Percentiles rank a stretch among this genome's conserved stretches.
Conservation (phyloP, 352 stramenopile genomes). For the Phytophthora tubulina region DNA sequence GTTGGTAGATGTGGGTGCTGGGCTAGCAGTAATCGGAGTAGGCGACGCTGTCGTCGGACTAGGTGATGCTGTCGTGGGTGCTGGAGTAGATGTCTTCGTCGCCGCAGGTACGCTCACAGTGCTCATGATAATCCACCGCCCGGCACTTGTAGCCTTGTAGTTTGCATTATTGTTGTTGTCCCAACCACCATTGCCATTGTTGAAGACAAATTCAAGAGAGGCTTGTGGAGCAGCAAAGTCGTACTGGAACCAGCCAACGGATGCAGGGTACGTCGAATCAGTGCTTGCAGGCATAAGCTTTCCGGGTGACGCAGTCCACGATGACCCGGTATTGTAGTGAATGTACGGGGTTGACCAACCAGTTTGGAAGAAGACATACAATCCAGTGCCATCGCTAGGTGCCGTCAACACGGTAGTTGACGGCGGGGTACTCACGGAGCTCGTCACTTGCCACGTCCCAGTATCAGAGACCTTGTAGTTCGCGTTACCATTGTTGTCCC, state of each 20-base stretch:
- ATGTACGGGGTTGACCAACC: conserved; percentile 46
- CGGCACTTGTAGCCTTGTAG: conserved; percentile 50
- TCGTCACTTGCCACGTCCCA: conserved; percentile 41
- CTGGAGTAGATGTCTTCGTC: conserved; percentile 14
- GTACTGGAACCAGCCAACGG: conserved; percentile 50
- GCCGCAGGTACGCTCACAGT: conserved; percentile 36
- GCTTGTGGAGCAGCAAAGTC: conserved; percentile 32
- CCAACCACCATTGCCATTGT: conserved; percentile 53
- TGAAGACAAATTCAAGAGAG: conserved; percentile 56
- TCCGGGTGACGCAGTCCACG: conserved; percentile 48
- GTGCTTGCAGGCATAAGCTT: conserved; percentile 40
- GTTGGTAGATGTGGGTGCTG: conserved; percentile 26
- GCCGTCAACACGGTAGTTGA: conserved; percentile 34
- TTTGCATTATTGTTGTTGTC: conserved; percentile 56
- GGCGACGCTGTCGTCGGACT: conserved; percentile 19
- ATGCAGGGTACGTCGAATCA: conserved; percentile 26
- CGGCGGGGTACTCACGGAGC: conserved; percentile 25
- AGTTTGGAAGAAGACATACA: conserved; percentile 53
- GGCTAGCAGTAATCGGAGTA: conserved; percentile 12
- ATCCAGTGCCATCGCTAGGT: conserved; percentile 42
- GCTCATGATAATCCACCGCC: conserved; percentile 50
- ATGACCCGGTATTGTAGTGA: conserved; percentile 41
- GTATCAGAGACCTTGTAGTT: conserved; percentile 41
- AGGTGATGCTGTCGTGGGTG: conserved; percentile 19
- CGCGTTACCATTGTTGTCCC: conserved; percentile 40